Evolutionary conservation across 192 early-diverging fungal genomes (phyloP).

Genomic region (Allomyces javanicus): DNA sequence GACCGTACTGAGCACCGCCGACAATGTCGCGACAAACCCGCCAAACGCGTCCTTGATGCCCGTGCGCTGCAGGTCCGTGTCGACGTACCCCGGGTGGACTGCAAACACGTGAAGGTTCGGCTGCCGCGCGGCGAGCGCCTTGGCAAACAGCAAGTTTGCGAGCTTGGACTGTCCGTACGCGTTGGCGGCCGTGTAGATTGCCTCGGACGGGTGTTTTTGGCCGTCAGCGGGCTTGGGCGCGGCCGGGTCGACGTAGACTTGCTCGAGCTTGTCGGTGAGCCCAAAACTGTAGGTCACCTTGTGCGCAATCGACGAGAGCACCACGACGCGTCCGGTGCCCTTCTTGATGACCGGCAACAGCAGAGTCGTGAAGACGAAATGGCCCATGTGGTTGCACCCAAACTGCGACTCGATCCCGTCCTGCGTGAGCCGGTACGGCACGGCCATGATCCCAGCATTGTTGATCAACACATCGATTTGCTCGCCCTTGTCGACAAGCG

Average conservation of each 20-base stretch:
- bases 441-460: conserved; percentile 19
- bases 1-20: background rate
- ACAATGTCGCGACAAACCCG: background rate
- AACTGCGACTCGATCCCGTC: conserved; percentile 25
- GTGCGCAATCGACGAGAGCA: conserved; percentile 16
- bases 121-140: conserved; percentile 6
- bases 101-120: conserved; percentile 12
- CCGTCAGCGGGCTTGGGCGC: conserved; percentile 2
- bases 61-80: conserved; percentile 21
- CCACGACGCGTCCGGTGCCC: conserved; percentile 8
- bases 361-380: conserved; percentile 18
- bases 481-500: conserved; percentile 5
- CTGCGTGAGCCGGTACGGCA: conserved; percentile 12
- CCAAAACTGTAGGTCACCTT: conserved; percentile 4
- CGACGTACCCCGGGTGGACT: conserved; percentile 31
- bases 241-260: background rate
- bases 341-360: conserved; percentile 3
- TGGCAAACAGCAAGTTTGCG: conserved; percentile 22
- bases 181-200: conserved; percentile 3
- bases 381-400: conserved; percentile 25
- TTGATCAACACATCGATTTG: conserved; percentile 18
- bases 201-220: background rate
- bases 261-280: background rate
- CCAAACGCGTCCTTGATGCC: background rate
- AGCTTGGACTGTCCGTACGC: conserved; percentile 31